Conservation (phyloP, 2,329 filamentous ascomycete species). For the Plectosphaerella sp. region DNA sequence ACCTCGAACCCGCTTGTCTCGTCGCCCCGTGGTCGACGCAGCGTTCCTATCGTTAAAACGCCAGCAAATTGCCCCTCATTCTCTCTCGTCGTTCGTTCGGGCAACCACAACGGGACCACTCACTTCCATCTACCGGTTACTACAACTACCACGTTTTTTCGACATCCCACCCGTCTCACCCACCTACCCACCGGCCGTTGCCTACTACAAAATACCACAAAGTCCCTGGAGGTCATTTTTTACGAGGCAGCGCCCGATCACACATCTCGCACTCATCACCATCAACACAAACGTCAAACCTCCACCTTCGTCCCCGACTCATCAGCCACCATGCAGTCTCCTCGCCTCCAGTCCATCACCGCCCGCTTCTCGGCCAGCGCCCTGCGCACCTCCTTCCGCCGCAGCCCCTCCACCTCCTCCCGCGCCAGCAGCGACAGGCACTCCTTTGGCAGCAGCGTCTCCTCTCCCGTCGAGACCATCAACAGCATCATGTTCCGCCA, state of each 20-base stretch:
- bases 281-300: background rate
- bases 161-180: background rate
- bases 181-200: background rate
- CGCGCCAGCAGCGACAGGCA: constrained; percentile 32
- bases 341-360: constrained; percentile 45
- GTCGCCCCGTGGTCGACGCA: background rate
- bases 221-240: background rate
- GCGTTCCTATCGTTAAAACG: background rate
- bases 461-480: constrained; percentile 44
- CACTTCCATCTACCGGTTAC: constrained; percentile 2
- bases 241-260: background rate
- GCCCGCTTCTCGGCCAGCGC: constrained; percentile 44
- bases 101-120: background rate
- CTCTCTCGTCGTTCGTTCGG: constrained; percentile 7
- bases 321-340: constrained; percentile 36
- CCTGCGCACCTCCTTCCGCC: constrained; percentile 49
- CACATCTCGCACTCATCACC: background rate
- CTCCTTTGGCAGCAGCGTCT: constrained; percentile 39
- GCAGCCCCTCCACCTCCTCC: constrained; percentile 42
- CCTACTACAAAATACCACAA: background rate
- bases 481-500: constrained; percentile 57
- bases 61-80: constrained; percentile 4
- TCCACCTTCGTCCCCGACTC: background rate
- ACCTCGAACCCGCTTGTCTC: background rate
- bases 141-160: background rate